A percentile compares a stretch with the other conserved stretches of the same genome.
phyloP scores from a whole-genome alignment of 192 early-diverging fungal species.

The Umbelopsis vinacea region DNA sequence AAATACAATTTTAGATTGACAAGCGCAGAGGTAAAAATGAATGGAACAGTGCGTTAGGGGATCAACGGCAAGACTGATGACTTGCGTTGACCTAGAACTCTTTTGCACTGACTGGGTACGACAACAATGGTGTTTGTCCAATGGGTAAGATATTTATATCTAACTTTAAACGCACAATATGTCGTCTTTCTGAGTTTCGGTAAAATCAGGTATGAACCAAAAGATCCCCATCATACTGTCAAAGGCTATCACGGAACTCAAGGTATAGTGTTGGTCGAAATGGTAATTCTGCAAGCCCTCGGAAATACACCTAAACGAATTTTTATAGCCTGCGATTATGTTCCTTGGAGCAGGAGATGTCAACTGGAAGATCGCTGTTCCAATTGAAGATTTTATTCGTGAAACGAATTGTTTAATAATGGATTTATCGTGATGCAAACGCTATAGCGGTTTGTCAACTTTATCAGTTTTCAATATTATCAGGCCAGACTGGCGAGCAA shows the following conservation, averaged over 20 bases:
- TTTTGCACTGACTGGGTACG: conserved; percentile 74
- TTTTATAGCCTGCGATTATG: conserved; percentile 60
- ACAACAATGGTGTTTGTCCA: conserved; percentile 70
- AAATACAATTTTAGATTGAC: conserved; percentile 82
- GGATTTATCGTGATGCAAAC: conserved; percentile 36
- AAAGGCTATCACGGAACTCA: conserved; percentile 60
- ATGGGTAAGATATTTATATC: conserved; percentile 52
- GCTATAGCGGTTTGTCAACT: too few relatives aligned
- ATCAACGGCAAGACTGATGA: too few relatives aligned
- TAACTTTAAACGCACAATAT: too few relatives aligned
- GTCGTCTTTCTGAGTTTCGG: neutral
- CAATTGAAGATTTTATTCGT: conserved; percentile 63
- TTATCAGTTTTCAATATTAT: neutral
- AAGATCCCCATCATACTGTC: conserved; percentile 70
- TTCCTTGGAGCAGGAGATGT: conserved; percentile 83
- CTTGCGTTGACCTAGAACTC: conserved; percentile 45
- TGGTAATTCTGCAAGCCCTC: neutral
- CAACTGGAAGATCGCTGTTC: conserved; percentile 84
- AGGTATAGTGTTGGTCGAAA: conserved; percentile 41
- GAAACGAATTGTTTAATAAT: conserved; percentile 34
- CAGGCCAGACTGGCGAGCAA: neutral
- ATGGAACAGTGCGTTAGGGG: too few relatives aligned
- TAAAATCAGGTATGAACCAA: conserved; percentile 49
- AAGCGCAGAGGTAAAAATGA: conserved; percentile 47
- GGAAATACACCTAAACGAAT: neutral